Percentiles rank a stretch among this genome's conserved stretches.
Evolutionary conservation across 164 flowering plant species (phyloP).

Genomic region (Buxus sempervirens): DNA sequence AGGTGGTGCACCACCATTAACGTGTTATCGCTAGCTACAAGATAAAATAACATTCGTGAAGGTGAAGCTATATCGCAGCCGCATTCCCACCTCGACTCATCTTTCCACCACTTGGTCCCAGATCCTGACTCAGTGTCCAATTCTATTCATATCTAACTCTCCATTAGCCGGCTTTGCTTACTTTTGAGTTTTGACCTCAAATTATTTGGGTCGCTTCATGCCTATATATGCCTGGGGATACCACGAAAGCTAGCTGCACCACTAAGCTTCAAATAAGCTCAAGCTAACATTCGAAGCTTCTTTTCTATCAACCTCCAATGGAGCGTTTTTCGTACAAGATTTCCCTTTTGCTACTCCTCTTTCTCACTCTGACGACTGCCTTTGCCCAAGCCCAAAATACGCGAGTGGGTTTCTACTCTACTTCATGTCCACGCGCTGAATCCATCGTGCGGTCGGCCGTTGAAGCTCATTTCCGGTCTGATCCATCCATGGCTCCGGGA

Average conservation of each 20-base stretch:
- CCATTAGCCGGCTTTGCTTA: background rate
- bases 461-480: constrained; percentile 18
- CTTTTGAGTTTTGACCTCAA: background rate
- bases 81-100: too few species aligned
- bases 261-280: background rate
- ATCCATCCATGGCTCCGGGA: constrained; percentile 48
- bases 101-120: too few species aligned
- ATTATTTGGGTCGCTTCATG: background rate
- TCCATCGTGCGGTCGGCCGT: constrained; percentile 39
- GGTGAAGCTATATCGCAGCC: too few species aligned
- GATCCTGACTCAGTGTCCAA: too few species aligned
- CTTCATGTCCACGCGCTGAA: constrained; percentile 45
- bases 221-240: background rate
- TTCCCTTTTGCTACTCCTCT: background rate
- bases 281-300: background rate
- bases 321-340: background rate
- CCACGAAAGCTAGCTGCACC: background rate
- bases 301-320: background rate
- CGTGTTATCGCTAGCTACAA: too few species aligned
- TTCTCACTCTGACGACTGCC: constrained; percentile 1
- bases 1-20: too few species aligned
- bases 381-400: constrained; percentile 32
- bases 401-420: constrained; percentile 42
- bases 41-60: too few species aligned
- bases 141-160: background rate